These are phyloP conservation scores for Microthlaspi erraticum DNA, from an alignment of 345 rosid species.

Conservation along the genomic window DNA sequence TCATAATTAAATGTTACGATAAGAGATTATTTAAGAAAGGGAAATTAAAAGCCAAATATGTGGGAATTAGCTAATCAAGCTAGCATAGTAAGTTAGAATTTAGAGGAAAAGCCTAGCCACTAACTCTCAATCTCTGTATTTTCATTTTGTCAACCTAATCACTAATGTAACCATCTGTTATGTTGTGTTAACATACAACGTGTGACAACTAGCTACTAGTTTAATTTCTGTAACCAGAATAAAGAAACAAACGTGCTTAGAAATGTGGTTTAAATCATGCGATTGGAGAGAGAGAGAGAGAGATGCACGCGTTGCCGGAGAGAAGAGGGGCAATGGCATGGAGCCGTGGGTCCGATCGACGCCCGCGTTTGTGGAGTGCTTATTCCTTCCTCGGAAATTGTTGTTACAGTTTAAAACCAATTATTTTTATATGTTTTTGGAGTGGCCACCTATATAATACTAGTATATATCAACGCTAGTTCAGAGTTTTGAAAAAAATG, in stretches of 20 bases:
- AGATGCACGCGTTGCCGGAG: slow-evolving; percentile 87
- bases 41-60: not conserved
- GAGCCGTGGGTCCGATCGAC: slow-evolving; percentile 73
- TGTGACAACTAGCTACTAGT: slow-evolving; percentile 25
- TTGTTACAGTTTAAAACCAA: slow-evolving; percentile 5
- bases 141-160: slow-evolving; percentile 10
- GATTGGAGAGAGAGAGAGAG: slow-evolving; percentile 36
- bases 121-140: not conserved
- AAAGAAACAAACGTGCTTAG: slow-evolving; percentile 37
- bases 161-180: slow-evolving; percentile 5
- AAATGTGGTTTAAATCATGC: slow-evolving; percentile 38
- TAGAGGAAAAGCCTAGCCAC: slow-evolving; percentile 17
- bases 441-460: too few species aligned
- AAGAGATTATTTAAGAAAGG: not conserved
- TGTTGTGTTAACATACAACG: not conserved
- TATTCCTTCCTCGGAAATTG: slow-evolving; percentile 47
- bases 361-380: slow-evolving; percentile 23
- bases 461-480: too few species aligned
- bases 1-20: slow-evolving; percentile 20
- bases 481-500: too few species aligned
- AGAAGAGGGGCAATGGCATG: slow-evolving; percentile 70
- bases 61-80: not conserved
- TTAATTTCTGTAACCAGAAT: not conserved
- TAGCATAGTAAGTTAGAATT: not conserved
- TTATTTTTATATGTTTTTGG: slow-evolving; percentile 4